phyloP scores from a whole-genome alignment of 768 basidiomycete genomes.

The Amanita rubescens region DNA sequence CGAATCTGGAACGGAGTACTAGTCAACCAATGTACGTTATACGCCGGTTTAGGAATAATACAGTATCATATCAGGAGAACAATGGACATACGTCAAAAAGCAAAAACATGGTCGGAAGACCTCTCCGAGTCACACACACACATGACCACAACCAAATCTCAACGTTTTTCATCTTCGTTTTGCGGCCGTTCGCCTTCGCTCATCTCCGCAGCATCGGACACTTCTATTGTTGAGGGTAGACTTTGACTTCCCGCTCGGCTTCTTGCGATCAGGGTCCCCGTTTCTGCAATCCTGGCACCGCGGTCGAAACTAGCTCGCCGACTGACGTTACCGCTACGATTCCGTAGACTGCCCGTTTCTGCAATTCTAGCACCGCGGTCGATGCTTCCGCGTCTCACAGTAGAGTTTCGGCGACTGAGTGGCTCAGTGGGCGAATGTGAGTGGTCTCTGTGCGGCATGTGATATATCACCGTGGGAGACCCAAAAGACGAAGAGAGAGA shows the following conservation, averaged over 20 bases:
- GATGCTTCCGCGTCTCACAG: constrained; percentile 28
- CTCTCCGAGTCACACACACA: neutral
- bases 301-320: constrained; percentile 54
- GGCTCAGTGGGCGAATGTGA: constrained; percentile 46
- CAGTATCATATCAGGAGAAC: constrained; percentile 7
- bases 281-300: constrained; percentile 61
- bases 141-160: neutral
- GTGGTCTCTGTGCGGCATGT: constrained; percentile 39
- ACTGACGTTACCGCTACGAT: constrained; percentile 32
- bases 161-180: constrained; percentile 10
- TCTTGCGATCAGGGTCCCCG: constrained; percentile 45
- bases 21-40: constrained; percentile 9
- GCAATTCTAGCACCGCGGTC: constrained; percentile 28
- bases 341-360: constrained; percentile 26
- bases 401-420: constrained; percentile 46
- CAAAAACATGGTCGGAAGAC: neutral
- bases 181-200: constrained; percentile 15
- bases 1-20: constrained; percentile 3
- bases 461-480: constrained; percentile 48
- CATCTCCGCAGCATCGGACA: constrained; percentile 19
- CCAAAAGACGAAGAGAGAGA: constrained; percentile 76
- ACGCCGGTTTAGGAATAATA: constrained; percentile 3
- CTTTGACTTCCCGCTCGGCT: constrained; percentile 43
- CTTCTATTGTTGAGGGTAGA: constrained; percentile 25
- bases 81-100: constrained; percentile 2